Percentiles rank a stretch among this genome's conserved stretches.
phyloP scores from a whole-genome alignment of 768 basidiomycete genomes.

The Pleurotus pulmonarius region DNA sequence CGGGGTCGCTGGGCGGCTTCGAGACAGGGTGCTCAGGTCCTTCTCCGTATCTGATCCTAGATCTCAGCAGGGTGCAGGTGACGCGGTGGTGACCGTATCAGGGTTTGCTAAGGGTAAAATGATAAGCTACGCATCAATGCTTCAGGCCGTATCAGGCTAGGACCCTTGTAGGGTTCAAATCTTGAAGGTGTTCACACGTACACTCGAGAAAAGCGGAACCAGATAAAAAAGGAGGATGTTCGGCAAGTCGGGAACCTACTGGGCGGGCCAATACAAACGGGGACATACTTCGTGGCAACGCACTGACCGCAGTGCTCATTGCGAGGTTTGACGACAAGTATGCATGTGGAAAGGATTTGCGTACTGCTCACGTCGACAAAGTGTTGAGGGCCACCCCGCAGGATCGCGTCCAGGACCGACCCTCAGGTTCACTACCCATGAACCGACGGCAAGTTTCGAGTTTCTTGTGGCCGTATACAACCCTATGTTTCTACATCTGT shows the following conservation, averaged over 20 bases:
- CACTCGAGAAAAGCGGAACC: neutral
- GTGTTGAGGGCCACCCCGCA: neutral
- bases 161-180: neutral
- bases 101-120: neutral
- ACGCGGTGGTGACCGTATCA: neutral
- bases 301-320: neutral
- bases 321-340: neutral
- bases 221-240: neutral
- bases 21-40: neutral
- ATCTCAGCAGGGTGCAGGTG: neutral
- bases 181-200: neutral
- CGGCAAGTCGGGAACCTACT: too few species aligned
- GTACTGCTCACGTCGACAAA: neutral
- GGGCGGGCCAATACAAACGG: neutral
- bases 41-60: neutral
- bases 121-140: neutral
- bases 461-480: too few species aligned
- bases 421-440: too few species aligned
- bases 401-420: too few species aligned
- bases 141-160: too few species aligned
- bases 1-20: neutral
- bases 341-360: neutral
- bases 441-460: too few species aligned
- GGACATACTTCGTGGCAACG: neutral
- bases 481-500: too few species aligned